phyloP scores from a whole-genome alignment of 768 basidiomycete genomes.

The Collybiopsis luxurians region DNA sequence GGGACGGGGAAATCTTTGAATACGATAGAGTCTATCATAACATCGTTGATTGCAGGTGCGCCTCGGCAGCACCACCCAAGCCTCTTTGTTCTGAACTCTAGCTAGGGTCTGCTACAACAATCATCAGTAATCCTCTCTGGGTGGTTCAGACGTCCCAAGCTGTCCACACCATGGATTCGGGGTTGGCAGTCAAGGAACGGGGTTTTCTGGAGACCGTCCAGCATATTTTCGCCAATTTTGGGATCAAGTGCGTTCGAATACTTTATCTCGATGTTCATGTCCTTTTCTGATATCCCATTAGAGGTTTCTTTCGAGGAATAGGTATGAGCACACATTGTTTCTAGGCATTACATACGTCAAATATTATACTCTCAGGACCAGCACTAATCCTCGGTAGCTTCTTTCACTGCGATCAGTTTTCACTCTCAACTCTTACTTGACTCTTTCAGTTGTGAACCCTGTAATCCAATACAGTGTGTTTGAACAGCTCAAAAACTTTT shows the following conservation, averaged over 20 bases:
- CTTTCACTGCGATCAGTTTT: neutral
- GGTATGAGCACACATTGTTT: too few relatives aligned
- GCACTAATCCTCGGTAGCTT: slow-evolving; percentile 49
- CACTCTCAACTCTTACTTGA: neutral
- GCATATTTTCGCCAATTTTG: slow-evolving; percentile 70
- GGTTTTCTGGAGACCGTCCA: slow-evolving; percentile 65
- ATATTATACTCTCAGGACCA: slow-evolving; percentile 50
- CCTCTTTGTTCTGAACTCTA: slow-evolving; percentile 2
- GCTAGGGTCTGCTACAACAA: slow-evolving; percentile 81
- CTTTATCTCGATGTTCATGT: too few relatives aligned
- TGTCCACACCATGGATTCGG: slow-evolving; percentile 49
- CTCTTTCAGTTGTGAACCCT: slow-evolving; percentile 86
- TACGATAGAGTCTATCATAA: slow-evolving; percentile 87
- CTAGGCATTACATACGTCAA: too few relatives aligned
- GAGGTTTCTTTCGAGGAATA: slow-evolving; percentile 91
- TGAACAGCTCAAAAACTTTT: slow-evolving; percentile 88
- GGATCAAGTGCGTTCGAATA: slow-evolving; percentile 38
- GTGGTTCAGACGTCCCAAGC: slow-evolving; percentile 92
- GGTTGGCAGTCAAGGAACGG: slow-evolving; percentile 40
- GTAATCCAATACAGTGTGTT: slow-evolving; percentile 94
- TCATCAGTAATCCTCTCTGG: slow-evolving; percentile 95
- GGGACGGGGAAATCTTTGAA: slow-evolving; percentile 65
- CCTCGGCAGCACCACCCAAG: neutral
- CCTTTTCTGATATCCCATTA: too few relatives aligned
- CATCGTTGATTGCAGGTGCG: slow-evolving; percentile 82